Evolutionary conservation across 106 monocot genomes (phyloP), one percentile per base, ranked within the genome.

Genomic region (Dendrobium officinale): DNA sequence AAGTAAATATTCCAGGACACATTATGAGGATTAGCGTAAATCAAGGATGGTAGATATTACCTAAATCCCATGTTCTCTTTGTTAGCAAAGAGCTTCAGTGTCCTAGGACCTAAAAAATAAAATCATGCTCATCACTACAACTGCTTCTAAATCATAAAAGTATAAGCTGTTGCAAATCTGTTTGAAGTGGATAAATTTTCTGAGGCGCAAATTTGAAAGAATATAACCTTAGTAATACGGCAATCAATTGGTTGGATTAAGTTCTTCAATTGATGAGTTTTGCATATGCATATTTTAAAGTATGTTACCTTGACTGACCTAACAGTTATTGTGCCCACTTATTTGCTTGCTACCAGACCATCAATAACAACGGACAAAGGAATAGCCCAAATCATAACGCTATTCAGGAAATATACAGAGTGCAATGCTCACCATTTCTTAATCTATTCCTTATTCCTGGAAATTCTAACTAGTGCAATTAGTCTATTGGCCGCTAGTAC

Each of bases 1-100:
- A 72, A 27, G 72, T 40, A 4, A 72, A 40, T 72, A 72, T 40
- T 40, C 72, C 40, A 37, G 43, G 43, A 22, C 10, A 20, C 42
- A 44, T 75, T 44, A 49, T 76, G 49, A 5, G 48, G 48, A 76
- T 37, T 70, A 76, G 49, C 18, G 0, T 48, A 48, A 42, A 48
- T 7, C 24, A 76, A 5, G 26, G 6, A 77, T 13, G 17, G 15
- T 66, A 67, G 7, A 58, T 19, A 47, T 73, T 88, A 99, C 98
- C 98, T 99, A 72, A 99, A 99, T 43, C 95, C 98, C 98, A 99
- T 99, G 61, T 99, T 86, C 78, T 93, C 95, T 83, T 95, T 99
- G 88, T 99, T 99, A 44, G 92, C 84, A 85, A 92, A 99, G 42
- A 99, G 91, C 54, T 99, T 99, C 37, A 95, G 84, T 2, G 87